phyloP scores from a whole-genome alignment of 305 asterid genomes.

The Fraxinus paxiana region DNA sequence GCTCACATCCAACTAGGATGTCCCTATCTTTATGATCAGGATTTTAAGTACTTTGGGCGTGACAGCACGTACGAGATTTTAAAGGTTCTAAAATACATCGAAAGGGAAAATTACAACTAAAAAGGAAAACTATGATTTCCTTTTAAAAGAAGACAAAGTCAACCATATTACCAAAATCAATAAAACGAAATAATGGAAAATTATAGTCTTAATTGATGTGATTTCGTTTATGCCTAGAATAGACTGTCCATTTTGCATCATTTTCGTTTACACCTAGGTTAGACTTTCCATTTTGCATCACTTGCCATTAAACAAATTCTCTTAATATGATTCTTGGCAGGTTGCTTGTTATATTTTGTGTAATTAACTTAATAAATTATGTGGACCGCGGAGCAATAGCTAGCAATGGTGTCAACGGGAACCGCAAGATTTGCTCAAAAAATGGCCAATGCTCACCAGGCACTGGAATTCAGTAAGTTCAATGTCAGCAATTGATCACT shows the following conservation, averaged over 20 bases:
- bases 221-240: background rate
- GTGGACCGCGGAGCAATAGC: slow-evolving; percentile 87
- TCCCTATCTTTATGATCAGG: too few species aligned
- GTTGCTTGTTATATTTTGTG: slow-evolving; percentile 70
- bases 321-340: slow-evolving; percentile 32
- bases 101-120: background rate
- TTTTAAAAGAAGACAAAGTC: background rate
- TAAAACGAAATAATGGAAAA: background rate
- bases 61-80: background rate
- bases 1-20: too few species aligned
- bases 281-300: background rate
- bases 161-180: background rate
- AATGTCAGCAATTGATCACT: background rate
- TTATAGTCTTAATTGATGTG: background rate
- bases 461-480: slow-evolving; percentile 85
- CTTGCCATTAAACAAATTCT: slow-evolving; percentile 4
- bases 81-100: too few species aligned
- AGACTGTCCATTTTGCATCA: background rate
- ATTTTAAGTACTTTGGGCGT: background rate
- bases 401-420: slow-evolving; percentile 87
- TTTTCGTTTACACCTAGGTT: too few species aligned
- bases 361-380: slow-evolving; percentile 69
- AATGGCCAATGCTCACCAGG: slow-evolving; percentile 66
- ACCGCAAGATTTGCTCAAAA: slow-evolving; percentile 47
- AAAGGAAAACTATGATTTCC: background rate